phyloP scores from a whole-genome alignment of 495 filamentous ascomycete genomes.

The Neurospora sp. region DNA sequence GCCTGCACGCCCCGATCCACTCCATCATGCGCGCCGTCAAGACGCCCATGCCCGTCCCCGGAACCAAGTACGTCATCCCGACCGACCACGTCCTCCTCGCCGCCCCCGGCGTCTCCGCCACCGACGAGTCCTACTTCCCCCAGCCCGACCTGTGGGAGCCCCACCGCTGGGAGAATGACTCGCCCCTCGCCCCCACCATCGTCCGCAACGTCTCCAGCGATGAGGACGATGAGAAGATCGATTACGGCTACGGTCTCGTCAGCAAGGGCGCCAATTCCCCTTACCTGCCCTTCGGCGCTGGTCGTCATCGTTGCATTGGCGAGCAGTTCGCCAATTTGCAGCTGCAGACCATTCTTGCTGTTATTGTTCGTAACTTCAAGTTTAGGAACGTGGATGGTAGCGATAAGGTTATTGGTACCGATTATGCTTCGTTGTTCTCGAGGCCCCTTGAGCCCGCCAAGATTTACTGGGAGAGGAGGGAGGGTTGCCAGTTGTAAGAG shows the following conservation, averaged over 20 bases:
- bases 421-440: constrained; percentile 65
- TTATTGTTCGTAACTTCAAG: constrained; percentile 64
- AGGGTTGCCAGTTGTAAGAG: constrained; percentile 3
- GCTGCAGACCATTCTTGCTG: constrained; percentile 73
- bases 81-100: constrained; percentile 66
- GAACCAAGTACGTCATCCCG: constrained; percentile 70
- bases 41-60: constrained; percentile 64
- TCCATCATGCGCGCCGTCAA: constrained; percentile 81
- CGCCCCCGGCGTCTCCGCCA: constrained; percentile 66
- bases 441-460: constrained; percentile 54
- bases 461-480: constrained; percentile 55
- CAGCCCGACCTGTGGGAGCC: constrained; percentile 77
- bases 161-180: constrained; percentile 65
- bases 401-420: constrained; percentile 63
- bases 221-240: constrained; percentile 65
- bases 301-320: constrained; percentile 88
- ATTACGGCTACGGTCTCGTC: constrained; percentile 91
- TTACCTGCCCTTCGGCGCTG: constrained; percentile 91
- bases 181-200: constrained; percentile 32
- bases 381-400: constrained; percentile 61
- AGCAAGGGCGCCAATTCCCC: constrained; percentile 78
- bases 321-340: constrained; percentile 96
- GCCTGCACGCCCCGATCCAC: constrained; percentile 73
- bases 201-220: constrained; percentile 39
- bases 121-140: constrained; percentile 65